Conservation (phyloP, 139 green algal species). For the Klebsormidium nitens region DNA sequence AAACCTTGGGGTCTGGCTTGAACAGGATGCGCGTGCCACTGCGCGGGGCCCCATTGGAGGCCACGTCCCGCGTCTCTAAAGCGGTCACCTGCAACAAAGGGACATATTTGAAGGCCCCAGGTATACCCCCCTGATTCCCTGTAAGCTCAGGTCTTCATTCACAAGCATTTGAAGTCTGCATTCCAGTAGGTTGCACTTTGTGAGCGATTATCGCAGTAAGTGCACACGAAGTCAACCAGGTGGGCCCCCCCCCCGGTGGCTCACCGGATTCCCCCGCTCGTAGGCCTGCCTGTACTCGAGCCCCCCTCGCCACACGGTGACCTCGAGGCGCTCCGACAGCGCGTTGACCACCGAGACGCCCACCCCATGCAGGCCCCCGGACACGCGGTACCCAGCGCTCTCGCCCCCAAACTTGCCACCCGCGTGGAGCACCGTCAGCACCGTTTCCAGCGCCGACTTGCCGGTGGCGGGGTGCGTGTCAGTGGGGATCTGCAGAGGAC, state of each 20-base stretch:
- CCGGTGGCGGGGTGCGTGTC: constrained; percentile 79
- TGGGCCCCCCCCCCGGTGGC: constrained; percentile 9
- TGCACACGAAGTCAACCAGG: no score
- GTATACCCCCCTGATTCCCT: no score
- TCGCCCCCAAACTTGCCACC: constrained; percentile 96
- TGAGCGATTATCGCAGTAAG: no score
- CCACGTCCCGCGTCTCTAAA: no score
- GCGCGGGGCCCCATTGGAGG: not conserved
- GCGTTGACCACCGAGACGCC: constrained; percentile 95
- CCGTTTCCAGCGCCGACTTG: constrained; percentile 72
- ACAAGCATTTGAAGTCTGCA: not conserved
- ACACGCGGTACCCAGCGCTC: constrained; percentile 70
- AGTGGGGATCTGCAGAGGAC: constrained; percentile 79
- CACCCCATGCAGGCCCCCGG: constrained; percentile 93
- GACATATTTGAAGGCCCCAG: no score
- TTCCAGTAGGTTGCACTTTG: not conserved
- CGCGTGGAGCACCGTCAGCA: constrained; percentile 78
- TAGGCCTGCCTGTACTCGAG: constrained; percentile 64
- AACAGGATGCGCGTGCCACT: constrained; percentile 77
- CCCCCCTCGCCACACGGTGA: constrained; percentile 64
- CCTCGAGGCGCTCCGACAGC: constrained; percentile 69
- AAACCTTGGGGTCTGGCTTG: constrained; percentile 60
- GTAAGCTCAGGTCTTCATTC: no score
- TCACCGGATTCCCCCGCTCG: constrained; percentile 50
- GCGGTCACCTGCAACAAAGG: no score